A percentile compares a stretch with the other conserved stretches of the same genome.
phyloP scores from a whole-genome alignment of 2,329 filamentous ascomycete species.

The Ophiostoma ulmi region DNA sequence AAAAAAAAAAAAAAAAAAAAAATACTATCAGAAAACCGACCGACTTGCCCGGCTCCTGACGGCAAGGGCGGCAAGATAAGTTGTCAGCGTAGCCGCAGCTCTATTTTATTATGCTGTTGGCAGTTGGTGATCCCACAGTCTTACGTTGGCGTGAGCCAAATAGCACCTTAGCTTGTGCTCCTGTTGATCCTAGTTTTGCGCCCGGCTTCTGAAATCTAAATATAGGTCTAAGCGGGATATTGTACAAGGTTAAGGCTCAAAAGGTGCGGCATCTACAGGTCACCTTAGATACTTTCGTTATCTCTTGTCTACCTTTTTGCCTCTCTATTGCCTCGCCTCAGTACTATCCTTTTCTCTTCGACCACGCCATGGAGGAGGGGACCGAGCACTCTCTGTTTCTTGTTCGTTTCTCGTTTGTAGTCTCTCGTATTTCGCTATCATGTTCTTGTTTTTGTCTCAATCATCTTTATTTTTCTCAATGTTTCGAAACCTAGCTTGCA shows the following conservation, averaged over 20 bases:
- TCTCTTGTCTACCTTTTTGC: not conserved
- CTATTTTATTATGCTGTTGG: not conserved
- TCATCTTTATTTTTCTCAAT: not conserved
- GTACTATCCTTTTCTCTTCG: conserved; percentile 3
- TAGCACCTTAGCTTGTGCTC: not conserved
- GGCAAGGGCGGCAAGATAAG: not conserved
- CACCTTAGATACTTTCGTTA: not conserved
- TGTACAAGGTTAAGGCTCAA: not conserved
- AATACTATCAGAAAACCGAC: too few species aligned
- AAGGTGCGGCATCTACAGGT: not conserved
- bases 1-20: too few species aligned
- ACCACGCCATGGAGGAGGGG: not conserved
- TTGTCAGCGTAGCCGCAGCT: not conserved
- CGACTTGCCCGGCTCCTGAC: not conserved
- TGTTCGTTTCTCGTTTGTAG: conserved; percentile 1
- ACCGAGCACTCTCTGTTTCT: conserved; percentile 6
- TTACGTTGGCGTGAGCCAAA: not conserved
- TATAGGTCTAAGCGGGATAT: not conserved
- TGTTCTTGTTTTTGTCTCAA: not conserved
- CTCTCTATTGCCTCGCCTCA: not conserved
- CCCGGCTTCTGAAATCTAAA: not conserved
- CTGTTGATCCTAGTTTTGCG: not conserved
- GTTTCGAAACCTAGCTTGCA: conserved; percentile 1
- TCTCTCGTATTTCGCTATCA: not conserved
- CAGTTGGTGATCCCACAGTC: not conserved